phyloP scores from a whole-genome alignment of 2,329 filamentous ascomycete genomes.

The Chaetomium strumarium region DNA sequence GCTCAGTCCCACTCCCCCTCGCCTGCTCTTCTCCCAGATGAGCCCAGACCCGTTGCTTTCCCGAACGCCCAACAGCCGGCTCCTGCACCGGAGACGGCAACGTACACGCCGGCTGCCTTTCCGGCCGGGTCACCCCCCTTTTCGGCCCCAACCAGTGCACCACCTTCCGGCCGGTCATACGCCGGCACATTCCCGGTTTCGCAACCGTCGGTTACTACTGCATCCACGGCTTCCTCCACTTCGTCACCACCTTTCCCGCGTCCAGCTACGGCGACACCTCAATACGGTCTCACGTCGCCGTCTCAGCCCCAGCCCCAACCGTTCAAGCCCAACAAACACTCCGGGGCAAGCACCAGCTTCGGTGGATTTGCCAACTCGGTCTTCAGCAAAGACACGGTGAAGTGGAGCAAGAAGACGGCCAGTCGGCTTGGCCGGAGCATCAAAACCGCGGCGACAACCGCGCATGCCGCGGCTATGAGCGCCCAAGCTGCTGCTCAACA shows the following conservation, averaged over 20 bases:
- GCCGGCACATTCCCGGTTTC: background rate
- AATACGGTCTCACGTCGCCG: no score
- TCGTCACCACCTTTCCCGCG: no score
- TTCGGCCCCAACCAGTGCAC: background rate
- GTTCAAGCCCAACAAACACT: constrained; percentile 1
- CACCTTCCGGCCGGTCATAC: background rate
- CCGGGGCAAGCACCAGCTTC: constrained; percentile 5
- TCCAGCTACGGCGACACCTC: no score
- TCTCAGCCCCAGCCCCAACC: background rate
- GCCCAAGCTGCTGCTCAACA: constrained; percentile 14
- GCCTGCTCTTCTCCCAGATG: background rate
- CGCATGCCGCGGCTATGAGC: constrained; percentile 15
- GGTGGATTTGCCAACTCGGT: constrained; percentile 19
- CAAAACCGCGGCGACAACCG: constrained; percentile 18
- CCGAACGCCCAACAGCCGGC: background rate
- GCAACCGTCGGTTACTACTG: constrained; percentile 11
- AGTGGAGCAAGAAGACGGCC: constrained; percentile 24
- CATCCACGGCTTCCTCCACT: constrained; percentile 8
- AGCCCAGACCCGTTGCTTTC: no score
- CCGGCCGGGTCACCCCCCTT: constrained; percentile 2
- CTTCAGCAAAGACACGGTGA: constrained; percentile 24
- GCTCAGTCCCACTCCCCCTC: constrained; percentile 1
- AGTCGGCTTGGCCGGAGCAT: constrained; percentile 17
- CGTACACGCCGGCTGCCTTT: constrained; percentile 14
- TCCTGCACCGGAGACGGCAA: background rate